phyloP scores from a whole-genome alignment of 176 grass and related monocot genomes.

The Oryza rufipogon region DNA sequence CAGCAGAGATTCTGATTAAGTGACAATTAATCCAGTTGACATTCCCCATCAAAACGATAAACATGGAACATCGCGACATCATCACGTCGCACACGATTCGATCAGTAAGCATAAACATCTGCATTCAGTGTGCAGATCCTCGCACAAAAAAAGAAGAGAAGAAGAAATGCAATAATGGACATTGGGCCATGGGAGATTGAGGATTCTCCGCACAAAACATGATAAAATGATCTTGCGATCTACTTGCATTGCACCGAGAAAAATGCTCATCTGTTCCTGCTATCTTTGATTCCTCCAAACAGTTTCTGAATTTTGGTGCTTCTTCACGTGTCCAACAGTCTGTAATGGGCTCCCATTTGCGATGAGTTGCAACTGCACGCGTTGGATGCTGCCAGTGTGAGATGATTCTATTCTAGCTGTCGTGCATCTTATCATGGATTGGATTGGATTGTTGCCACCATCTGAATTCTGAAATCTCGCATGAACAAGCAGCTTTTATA shows the following conservation, averaged over 20 bases:
- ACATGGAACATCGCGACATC: neutral
- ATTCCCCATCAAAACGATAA: neutral
- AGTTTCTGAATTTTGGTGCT: neutral
- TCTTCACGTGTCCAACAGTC: neutral
- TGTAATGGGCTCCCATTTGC: neutral
- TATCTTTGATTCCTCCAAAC: neutral
- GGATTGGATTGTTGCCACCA: neutral
- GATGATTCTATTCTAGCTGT: neutral
- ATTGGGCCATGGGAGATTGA: neutral
- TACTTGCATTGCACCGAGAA: neutral
- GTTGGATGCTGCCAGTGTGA: too few species aligned
- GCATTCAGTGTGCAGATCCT: neutral
- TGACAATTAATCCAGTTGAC: constrained; percentile 8
- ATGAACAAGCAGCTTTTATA: neutral
- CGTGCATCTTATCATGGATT: neutral
- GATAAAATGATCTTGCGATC: neutral
- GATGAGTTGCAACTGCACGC: neutral
- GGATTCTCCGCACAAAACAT: neutral
- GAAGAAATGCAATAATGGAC: neutral
- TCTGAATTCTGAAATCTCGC: neutral
- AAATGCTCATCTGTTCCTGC: neutral
- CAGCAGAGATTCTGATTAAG: neutral
- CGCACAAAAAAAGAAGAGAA: neutral
- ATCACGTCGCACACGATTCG: constrained; percentile 7
- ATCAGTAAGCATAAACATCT: neutral